Evolutionary conservation across 2,329 filamentous ascomycete genomes (phyloP).

Genomic region (Bipolaris bicolor): DNA sequence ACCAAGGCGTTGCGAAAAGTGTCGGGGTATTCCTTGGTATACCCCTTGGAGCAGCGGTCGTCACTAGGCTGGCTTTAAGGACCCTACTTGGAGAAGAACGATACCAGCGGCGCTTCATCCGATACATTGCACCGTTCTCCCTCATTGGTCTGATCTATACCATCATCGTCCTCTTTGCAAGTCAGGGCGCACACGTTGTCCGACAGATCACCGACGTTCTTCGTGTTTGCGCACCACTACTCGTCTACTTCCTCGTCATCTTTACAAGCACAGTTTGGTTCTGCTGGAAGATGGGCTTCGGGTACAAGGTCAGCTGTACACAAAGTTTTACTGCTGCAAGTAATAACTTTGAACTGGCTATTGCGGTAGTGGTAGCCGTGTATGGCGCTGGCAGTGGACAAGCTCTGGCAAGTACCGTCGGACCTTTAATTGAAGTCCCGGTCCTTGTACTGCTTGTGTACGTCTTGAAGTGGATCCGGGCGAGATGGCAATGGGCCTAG

Average conservation of each 20-base stretch:
- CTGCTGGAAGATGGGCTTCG: slow-evolving; percentile 71
- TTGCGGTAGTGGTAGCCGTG: slow-evolving; percentile 82
- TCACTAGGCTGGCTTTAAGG: slow-evolving; percentile 71
- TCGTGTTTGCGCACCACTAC: slow-evolving; percentile 77
- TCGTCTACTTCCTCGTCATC: slow-evolving; percentile 80
- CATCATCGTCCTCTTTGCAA: slow-evolving; percentile 83
- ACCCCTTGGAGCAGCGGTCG: slow-evolving; percentile 77
- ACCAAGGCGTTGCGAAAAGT: slow-evolving; percentile 74
- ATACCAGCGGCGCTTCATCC: slow-evolving; percentile 75
- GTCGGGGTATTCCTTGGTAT: slow-evolving; percentile 86
- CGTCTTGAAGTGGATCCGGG: slow-evolving; percentile 66
- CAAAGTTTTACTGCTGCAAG: slow-evolving; percentile 90
- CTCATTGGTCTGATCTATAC: slow-evolving; percentile 86
- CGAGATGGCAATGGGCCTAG: slow-evolving; percentile 59
- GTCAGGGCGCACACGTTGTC: slow-evolving; percentile 79
- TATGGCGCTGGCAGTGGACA: slow-evolving; percentile 80
- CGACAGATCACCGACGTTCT: slow-evolving; percentile 84
- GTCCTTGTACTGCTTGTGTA: slow-evolving; percentile 81
- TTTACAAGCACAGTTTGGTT: slow-evolving; percentile 73
- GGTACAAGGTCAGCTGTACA: slow-evolving; percentile 72
- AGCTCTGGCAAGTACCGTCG: slow-evolving; percentile 81
- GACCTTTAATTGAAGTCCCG: slow-evolving; percentile 85
- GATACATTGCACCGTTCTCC: slow-evolving; percentile 72
- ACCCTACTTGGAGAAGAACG: slow-evolving; percentile 60
- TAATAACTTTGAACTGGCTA: slow-evolving; percentile 92